A percentile compares a stretch with the other conserved stretches of the same genome.
Evolutionary conservation across 148 eudicot genomes (phyloP).

Genomic region (Polygonum aviculare): DNA sequence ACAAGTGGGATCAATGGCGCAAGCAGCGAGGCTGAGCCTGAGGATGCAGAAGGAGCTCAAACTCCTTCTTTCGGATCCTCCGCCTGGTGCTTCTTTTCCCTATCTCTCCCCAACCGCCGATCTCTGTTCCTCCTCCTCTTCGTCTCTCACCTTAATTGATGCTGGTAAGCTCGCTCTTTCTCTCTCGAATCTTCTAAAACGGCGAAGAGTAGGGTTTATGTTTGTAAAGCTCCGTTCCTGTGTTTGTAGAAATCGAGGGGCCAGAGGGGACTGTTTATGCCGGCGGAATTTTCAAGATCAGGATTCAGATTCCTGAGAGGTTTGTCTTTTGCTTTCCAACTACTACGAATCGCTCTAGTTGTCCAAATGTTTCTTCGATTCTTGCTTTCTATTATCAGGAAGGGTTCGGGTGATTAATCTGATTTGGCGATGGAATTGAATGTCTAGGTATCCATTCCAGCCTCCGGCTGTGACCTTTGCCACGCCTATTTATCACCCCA

Average conservation of each 20-base stretch:
- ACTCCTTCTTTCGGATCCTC: conserved; percentile 51
- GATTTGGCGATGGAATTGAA: neutral
- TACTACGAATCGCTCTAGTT: neutral
- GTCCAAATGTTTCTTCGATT: neutral
- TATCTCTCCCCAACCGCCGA: conserved; percentile 27
- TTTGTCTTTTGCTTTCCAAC: conserved; percentile 1
- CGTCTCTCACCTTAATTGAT: conserved; percentile 30
- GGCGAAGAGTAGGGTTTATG: neutral
- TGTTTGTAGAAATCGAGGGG: conserved; percentile 34
- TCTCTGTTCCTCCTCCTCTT: conserved; percentile 8
- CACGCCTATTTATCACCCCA: conserved; percentile 54
- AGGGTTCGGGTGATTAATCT: neutral
- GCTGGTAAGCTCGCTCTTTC: conserved; percentile 23
- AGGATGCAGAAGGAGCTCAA: conserved; percentile 59
- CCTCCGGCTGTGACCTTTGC: conserved; percentile 53
- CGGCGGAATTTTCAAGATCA: conserved; percentile 34
- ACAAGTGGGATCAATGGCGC: conserved; percentile 27
- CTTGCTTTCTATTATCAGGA: neutral
- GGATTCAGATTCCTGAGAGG: conserved; percentile 58
- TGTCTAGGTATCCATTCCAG: conserved; percentile 54
- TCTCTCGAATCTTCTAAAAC: neutral
- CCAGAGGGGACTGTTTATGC: conserved; percentile 49
- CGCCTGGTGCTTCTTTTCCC: conserved; percentile 40
- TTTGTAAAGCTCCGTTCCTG: neutral
- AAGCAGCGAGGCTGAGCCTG: conserved; percentile 35